These are phyloP conservation scores for Pleurotus tuoliensis DNA, from an alignment of 768 basidiomycete genomes.

Conservation along the genomic window DNA sequence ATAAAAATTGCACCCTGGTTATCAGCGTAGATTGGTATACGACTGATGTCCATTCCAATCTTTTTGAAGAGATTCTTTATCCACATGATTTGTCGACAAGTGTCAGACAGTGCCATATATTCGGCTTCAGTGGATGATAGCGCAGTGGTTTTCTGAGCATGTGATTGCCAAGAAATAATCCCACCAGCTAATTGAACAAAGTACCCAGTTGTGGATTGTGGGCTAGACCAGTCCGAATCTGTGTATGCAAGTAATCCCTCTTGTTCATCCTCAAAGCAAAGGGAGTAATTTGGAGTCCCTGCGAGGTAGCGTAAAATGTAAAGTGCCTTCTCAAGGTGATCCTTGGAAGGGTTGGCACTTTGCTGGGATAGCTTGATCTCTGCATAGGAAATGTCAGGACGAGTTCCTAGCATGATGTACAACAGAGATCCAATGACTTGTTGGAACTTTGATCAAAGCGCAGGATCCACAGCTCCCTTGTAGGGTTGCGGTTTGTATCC, in stretches of 20 bases:
- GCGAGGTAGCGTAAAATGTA: constrained; percentile 23
- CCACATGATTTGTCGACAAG: too few relatives aligned
- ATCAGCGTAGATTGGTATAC: too few relatives aligned
- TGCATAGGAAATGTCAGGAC: too few relatives aligned
- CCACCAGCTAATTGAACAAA: constrained; percentile 22
- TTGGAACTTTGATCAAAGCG: too few relatives aligned
- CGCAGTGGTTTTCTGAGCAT: constrained; percentile 26
- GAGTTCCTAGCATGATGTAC: too few relatives aligned
- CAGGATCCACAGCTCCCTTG: too few relatives aligned
- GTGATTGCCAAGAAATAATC: constrained; percentile 26
- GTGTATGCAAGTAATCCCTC: neutral
- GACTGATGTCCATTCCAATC: too few relatives aligned
- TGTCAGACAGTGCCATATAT: constrained; percentile 20
- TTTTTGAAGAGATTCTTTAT: too few relatives aligned
- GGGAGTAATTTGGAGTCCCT: constrained; percentile 13
- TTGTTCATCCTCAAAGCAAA: constrained; percentile 12
- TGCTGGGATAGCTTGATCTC: too few relatives aligned
- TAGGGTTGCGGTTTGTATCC: too few relatives aligned
- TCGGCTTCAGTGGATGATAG: constrained; percentile 29
- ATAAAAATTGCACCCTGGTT: too few relatives aligned
- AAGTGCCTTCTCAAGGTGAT: constrained; percentile 22
- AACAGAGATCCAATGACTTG: too few relatives aligned
- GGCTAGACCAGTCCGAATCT: constrained; percentile 24
- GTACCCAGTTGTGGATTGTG: constrained; percentile 24
- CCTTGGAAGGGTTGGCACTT: neutral